Evolutionary conservation across 2,329 filamentous ascomycete genomes (phyloP), one percentile per base, ranked within the genome.

Genomic region (Fusarium sp.): DNA sequence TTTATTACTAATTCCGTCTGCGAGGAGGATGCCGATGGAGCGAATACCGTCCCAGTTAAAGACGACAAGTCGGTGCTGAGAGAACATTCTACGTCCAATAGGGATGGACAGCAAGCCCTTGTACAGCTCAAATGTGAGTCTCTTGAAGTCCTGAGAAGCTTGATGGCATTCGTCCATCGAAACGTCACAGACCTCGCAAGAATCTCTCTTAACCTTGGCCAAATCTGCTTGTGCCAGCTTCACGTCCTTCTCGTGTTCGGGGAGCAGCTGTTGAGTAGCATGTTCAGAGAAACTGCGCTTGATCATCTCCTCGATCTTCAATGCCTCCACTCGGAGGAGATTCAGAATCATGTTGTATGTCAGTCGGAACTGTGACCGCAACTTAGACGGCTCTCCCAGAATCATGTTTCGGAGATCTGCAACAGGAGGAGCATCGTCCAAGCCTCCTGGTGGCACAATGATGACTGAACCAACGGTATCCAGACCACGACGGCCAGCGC

Each of bases 301-400:
- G 85, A 99, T 99, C 96, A 99, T 99, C 83, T 99, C 96, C 81
- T 99, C 96, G 76, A 99, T 98, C 84, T 98, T 98, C 73, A 99
- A 84, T 5, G 96, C 96, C 81, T 99, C 96, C 5, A 99, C 96
- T 39, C 96, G 92, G 54, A 99, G 86, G 37, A 99, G 86, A 78
- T 98, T 99, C 35, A 99, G 85, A 68, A 99, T 99, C 96, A 99
- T 99, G 83, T 98, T 99, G 86, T 99, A 99, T 0, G 97, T 99
- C 52, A 99, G 86, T 68, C 96, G 90, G 86, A 99, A 99, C 79
- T 99, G 96, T 11, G 95, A 98, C 51, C 94, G 90, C 54, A 99
- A 88, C 83, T 98, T 98, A 31, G 94, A 97, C 37, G 96, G 95
- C 77, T 97, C 93, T 59, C 96, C 96, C 8, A 98, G 87, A 72